These are phyloP conservation scores for Alternaria hordeiaustralica DNA, from an alignment of 2,329 filamentous ascomycete genomes.

Conservation along the genomic window DNA sequence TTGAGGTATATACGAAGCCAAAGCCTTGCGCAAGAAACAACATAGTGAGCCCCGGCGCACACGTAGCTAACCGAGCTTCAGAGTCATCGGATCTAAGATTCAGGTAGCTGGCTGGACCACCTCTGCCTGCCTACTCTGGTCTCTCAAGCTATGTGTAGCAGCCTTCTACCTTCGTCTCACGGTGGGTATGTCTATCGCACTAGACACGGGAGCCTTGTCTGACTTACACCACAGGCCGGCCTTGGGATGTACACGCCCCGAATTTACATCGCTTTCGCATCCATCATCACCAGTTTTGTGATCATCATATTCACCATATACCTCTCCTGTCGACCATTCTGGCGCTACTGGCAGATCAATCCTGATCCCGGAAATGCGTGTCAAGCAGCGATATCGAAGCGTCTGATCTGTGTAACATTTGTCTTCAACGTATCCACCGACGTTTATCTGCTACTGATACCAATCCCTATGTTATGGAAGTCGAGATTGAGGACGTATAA, in stretches of 20 bases:
- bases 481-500: slow-evolving; percentile 57
- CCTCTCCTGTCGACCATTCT: slow-evolving; percentile 51
- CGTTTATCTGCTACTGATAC: slow-evolving; percentile 64
- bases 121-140: slow-evolving; percentile 61
- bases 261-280: not conserved
- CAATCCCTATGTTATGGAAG: slow-evolving; percentile 61
- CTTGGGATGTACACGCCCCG: not conserved
- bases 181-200: slow-evolving; percentile 10
- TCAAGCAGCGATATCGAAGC: slow-evolving; percentile 15
- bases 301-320: not conserved
- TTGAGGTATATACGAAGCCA: not conserved
- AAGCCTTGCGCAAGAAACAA: accelerated
- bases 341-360: slow-evolving; percentile 65
- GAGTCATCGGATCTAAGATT: not conserved
- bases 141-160: slow-evolving; percentile 62
- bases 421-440: slow-evolving; percentile 42
- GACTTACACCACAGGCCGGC: not conserved
- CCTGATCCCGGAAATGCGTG: slow-evolving; percentile 59
- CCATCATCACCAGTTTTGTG: not conserved
- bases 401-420: not conserved
- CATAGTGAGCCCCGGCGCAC: not conserved
- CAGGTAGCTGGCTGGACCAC: slow-evolving; percentile 59
- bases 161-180: slow-evolving; percentile 62
- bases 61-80: not conserved
- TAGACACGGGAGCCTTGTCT: not conserved